phyloP scores from a whole-genome alignment of 2,329 filamentous ascomycete genomes.

The Fusarium albidum region DNA sequence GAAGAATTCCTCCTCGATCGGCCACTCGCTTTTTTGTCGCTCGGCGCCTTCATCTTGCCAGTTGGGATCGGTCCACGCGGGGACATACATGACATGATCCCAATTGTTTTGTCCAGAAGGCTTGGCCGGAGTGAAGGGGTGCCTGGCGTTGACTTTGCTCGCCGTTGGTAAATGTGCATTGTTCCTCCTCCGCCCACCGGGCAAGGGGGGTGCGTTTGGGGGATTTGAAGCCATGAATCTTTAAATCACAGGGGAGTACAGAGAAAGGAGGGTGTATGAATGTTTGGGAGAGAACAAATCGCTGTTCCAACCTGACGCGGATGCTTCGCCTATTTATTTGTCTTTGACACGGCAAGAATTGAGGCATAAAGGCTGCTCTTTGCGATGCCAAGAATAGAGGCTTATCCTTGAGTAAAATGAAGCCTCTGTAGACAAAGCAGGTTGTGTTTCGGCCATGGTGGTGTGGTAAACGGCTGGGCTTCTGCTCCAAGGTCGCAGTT shows the following conservation, averaged over 20 bases:
- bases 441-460: neutral
- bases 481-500: neutral
- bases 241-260: too few species aligned
- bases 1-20: constrained; percentile 22
- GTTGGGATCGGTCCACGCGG: constrained; percentile 40
- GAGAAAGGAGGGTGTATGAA: too few species aligned
- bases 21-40: constrained; percentile 17
- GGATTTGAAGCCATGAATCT: constrained; percentile 11
- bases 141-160: neutral
- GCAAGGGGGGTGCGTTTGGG: too few species aligned
- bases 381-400: neutral
- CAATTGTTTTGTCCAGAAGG: constrained; percentile 6
- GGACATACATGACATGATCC: constrained; percentile 28
- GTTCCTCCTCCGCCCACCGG: neutral
- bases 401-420: neutral
- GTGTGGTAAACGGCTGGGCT: neutral
- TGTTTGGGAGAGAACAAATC: too few species aligned
- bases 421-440: neutral
- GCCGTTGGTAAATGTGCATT: neutral
- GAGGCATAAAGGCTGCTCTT: too few species aligned
- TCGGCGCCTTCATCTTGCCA: constrained; percentile 36
- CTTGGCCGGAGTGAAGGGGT: constrained; percentile 8
- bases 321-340: neutral
- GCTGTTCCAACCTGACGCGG: too few species aligned
- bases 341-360: too few species aligned